Conservation (phyloP, 495 filamentous ascomycete species). For the Daldinia concentrica region DNA sequence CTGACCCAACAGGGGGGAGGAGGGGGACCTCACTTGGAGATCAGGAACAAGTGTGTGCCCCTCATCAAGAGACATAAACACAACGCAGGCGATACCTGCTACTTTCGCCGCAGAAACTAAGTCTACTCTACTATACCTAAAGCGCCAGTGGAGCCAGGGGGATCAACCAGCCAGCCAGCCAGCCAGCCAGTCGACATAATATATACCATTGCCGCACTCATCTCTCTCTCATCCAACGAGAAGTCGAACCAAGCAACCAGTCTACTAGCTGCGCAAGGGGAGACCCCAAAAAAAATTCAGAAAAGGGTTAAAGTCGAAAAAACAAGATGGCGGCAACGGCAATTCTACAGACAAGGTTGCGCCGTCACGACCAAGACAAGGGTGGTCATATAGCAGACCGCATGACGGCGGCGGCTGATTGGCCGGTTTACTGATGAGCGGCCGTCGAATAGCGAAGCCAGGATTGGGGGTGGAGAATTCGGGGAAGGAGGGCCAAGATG, state of each 20-base stretch:
- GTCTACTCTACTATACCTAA: not conserved
- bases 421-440: constrained; percentile 18
- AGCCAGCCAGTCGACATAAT: no score
- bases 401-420: constrained; percentile 39
- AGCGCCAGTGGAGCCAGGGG: not conserved
- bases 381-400: constrained; percentile 27
- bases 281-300: not conserved
- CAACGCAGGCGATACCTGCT: not conserved
- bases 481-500: constrained; percentile 5
- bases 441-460: not conserved
- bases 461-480: not conserved
- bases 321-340: constrained; percentile 21
- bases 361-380: constrained; percentile 28
- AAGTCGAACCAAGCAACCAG: no score
- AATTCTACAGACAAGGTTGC: constrained; percentile 8
- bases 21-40: not conserved
- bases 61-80: not conserved
- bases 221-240: not conserved
- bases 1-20: constrained; percentile 17
- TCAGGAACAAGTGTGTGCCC: constrained; percentile 12
- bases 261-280: no score
- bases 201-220: no score
- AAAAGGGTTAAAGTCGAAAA: not conserved
- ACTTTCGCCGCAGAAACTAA: not conserved
- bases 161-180: not conserved